These are phyloP conservation scores for Plasmodium falciparum DNA, from an alignment of 169 alveolate genomes.

Conservation along the genomic window DNA sequence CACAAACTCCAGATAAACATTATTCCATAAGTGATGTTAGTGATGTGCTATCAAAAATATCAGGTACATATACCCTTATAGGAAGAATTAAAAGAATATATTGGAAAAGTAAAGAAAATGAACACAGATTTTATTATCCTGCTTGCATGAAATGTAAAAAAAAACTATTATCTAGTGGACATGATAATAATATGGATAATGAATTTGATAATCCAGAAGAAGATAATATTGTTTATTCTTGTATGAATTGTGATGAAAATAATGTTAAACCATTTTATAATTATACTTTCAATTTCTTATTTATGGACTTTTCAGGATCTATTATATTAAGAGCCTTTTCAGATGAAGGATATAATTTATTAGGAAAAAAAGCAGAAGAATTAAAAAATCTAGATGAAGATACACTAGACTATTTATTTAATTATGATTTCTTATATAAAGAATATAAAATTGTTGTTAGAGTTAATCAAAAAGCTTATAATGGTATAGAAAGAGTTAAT, in stretches of 20 bases:
- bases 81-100: constrained; percentile 80
- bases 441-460: constrained; percentile 73
- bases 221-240: constrained; percentile 76
- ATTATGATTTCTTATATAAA: constrained; percentile 78
- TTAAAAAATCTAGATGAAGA: constrained; percentile 79
- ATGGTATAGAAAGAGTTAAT: constrained; percentile 70
- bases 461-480: constrained; percentile 44
- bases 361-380: constrained; percentile 80
- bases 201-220: constrained; percentile 36
- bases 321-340: constrained; percentile 68
- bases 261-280: constrained; percentile 79
- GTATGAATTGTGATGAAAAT: constrained; percentile 83
- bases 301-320: constrained; percentile 79
- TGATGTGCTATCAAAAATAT: constrained; percentile 64
- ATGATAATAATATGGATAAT: constrained; percentile 26
- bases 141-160: constrained; percentile 84
- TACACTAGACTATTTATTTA: constrained; percentile 72
- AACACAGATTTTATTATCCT: constrained; percentile 80
- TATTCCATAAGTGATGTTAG: constrained; percentile 72
- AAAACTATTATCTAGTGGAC: constrained; percentile 77
- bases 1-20: constrained; percentile 78
- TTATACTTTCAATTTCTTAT: constrained; percentile 75
- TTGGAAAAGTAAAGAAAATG: constrained; percentile 86
- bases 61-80: constrained; percentile 78
- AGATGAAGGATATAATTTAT: constrained; percentile 77